These are phyloP conservation scores for Nevesoporus exiguus DNA, from an alignment of 768 basidiomycete species.

Conservation along the genomic window DNA sequence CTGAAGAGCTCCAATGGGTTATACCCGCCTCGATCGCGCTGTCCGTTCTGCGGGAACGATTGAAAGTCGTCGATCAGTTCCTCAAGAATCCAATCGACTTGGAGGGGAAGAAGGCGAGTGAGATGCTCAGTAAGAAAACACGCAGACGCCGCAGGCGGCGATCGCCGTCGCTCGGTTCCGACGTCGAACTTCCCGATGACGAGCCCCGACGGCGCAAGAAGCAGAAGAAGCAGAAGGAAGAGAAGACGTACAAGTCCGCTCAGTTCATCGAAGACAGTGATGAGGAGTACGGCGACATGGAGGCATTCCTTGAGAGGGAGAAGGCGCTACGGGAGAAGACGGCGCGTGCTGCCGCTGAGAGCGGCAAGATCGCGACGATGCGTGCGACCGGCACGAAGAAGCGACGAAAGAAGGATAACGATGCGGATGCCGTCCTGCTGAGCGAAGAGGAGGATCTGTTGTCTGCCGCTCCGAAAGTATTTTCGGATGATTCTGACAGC, in stretches of 20 bases:
- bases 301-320: slow-evolving; percentile 79
- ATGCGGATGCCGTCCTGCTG: slow-evolving; percentile 47
- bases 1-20: slow-evolving; percentile 79
- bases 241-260: slow-evolving; percentile 79
- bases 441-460: slow-evolving; percentile 28
- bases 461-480: slow-evolving; percentile 13
- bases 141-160: slow-evolving; percentile 50
- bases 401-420: slow-evolving; percentile 48
- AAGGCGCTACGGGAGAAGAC: slow-evolving; percentile 54
- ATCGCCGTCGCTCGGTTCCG: slow-evolving; percentile 46
- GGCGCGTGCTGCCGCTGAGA: slow-evolving; percentile 42
- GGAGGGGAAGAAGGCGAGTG: slow-evolving; percentile 69
- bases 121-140: slow-evolving; percentile 65
- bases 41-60: slow-evolving; percentile 59
- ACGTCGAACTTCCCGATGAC: slow-evolving; percentile 35
- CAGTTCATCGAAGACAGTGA: slow-evolving; percentile 93
- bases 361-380: slow-evolving; percentile 42
- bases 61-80: slow-evolving; percentile 81
- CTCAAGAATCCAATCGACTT: slow-evolving; percentile 78
- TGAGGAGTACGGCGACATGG: slow-evolving; percentile 75
- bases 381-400: slow-evolving; percentile 50
- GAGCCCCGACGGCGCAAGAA: slow-evolving; percentile 36
- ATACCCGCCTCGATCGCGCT: slow-evolving; percentile 72
- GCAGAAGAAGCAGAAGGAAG: slow-evolving; percentile 60
- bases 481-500: slow-evolving; percentile 19